Evolutionary conservation across 257 asterid genomes (phyloP).

Genomic region (Plectranthus barbatus): DNA sequence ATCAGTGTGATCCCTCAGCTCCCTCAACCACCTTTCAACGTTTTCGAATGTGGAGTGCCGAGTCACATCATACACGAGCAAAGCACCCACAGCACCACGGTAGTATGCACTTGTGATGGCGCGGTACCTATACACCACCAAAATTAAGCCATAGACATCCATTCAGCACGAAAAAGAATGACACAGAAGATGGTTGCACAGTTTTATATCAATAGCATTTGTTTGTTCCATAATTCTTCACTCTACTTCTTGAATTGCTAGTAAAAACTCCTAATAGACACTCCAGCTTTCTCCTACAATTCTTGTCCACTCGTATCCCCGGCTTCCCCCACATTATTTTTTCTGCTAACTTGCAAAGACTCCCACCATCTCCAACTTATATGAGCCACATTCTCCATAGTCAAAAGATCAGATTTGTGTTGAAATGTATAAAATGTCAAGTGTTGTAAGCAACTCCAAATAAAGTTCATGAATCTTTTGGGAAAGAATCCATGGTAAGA

Average conservation of each 20-base stretch:
- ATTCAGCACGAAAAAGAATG: too few relatives aligned
- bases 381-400: too few relatives aligned
- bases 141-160: background rate
- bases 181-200: background rate
- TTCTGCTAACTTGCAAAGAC: background rate
- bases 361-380: background rate
- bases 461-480: too few relatives aligned
- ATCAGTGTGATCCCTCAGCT: slow-evolving; percentile 74
- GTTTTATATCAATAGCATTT: too few relatives aligned
- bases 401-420: too few relatives aligned
- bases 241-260: too few relatives aligned
- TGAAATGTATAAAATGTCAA: too few relatives aligned
- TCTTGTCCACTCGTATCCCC: background rate
- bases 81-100: slow-evolving; percentile 84
- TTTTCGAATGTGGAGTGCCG: slow-evolving; percentile 71
- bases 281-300: too few relatives aligned
- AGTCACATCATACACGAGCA: slow-evolving; percentile 78
- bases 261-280: too few relatives aligned
- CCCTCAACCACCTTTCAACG: slow-evolving; percentile 68
- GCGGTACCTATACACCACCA: slow-evolving; percentile 50
- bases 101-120: slow-evolving; percentile 91
- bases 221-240: too few relatives aligned
- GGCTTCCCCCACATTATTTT: background rate
- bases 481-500: too few relatives aligned
- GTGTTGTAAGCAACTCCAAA: too few relatives aligned